phyloP scores from a whole-genome alignment of 2,329 filamentous ascomycete genomes.

The Aurifilum marmelostoma region DNA sequence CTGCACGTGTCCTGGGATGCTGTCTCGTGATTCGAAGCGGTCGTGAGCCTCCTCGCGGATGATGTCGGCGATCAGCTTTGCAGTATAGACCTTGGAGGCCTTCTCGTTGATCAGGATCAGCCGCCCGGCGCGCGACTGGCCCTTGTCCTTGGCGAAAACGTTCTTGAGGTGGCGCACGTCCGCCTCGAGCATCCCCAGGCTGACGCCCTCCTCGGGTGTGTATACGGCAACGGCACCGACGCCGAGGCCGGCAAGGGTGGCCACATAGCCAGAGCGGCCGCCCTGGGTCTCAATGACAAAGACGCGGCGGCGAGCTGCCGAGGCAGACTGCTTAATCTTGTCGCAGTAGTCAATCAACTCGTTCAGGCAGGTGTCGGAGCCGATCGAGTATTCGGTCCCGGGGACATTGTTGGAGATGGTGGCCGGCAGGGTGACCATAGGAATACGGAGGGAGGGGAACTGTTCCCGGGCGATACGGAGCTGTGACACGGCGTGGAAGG shows the following conservation, averaged over 20 bases:
- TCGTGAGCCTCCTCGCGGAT: constrained; percentile 92
- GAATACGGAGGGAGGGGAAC: constrained; percentile 87
- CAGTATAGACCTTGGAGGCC: constrained; percentile 86
- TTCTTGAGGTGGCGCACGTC: constrained; percentile 90
- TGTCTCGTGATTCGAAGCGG: constrained; percentile 89
- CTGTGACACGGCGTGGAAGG: constrained; percentile 89
- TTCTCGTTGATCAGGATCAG: constrained; percentile 97
- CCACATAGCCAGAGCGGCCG: constrained; percentile 90
- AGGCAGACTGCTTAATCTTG: constrained; percentile 96
- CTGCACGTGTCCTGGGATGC: constrained; percentile 91
- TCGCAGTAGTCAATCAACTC: constrained; percentile 94
- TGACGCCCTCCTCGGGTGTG: constrained; percentile 94
- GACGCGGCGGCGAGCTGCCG: constrained; percentile 86
- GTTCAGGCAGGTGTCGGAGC: constrained; percentile 95
- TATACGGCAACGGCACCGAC: constrained; percentile 93
- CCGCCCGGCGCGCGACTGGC: constrained; percentile 87
- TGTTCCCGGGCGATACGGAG: constrained; percentile 77
- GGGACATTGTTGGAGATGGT: constrained; percentile 99
- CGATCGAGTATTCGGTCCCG: constrained; percentile 94
- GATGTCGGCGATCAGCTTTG: constrained; percentile 92
- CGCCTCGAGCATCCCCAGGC: constrained; percentile 85
- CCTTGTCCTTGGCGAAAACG: constrained; percentile 82
- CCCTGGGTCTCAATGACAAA: constrained; percentile 99
- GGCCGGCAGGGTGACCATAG: constrained; percentile 88
- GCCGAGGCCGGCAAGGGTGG: constrained; percentile 85